Conservation (phyloP, 345 rosid species). For the Aethionema arabicum region DNA sequence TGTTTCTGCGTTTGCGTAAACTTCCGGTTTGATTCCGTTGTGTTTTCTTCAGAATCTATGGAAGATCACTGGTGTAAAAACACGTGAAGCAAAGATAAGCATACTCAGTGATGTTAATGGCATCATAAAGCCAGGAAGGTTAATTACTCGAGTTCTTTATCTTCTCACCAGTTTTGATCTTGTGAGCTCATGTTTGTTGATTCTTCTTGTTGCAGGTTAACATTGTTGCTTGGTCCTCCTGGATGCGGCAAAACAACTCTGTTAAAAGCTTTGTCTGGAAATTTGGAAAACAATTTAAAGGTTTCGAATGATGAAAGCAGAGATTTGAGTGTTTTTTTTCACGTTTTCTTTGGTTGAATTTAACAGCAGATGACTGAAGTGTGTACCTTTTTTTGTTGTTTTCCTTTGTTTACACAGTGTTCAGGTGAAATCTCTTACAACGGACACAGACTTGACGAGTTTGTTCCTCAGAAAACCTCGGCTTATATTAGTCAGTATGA, state of each 20-base stretch:
- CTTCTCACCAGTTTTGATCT: conserved; percentile 10
- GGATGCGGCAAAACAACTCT: conserved; percentile 81
- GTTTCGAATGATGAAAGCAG: conserved; percentile 35
- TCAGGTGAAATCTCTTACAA: conserved; percentile 52
- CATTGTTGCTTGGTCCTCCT: conserved; percentile 83
- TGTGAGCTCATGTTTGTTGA: not conserved
- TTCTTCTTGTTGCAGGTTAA: conserved; percentile 46
- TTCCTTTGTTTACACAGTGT: conserved; percentile 37
- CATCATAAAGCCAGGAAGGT: conserved; percentile 73
- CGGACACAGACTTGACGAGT: conserved; percentile 47
- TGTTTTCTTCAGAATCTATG: conserved; percentile 44
- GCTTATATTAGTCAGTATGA: conserved; percentile 59
- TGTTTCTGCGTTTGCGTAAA: not conserved
- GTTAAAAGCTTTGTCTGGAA: conserved; percentile 72
- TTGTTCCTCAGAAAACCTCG: conserved; percentile 58
- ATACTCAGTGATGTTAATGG: conserved; percentile 63
- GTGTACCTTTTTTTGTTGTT: conserved; percentile 18
- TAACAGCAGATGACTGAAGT: conserved; percentile 22
- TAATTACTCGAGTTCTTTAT: conserved; percentile 1
- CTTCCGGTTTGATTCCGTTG: not conserved
- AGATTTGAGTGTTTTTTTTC: not conserved
- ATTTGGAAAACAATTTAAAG: conserved; percentile 53
- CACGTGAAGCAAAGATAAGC: conserved; percentile 50
- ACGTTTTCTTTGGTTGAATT: not conserved
- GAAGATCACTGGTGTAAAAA: conserved; percentile 43